A percentile compares a stretch with the other conserved stretches of the same genome.
Evolutionary conservation across 495 filamentous ascomycete species (phyloP).

Genomic region (Penicillium arizonense): DNA sequence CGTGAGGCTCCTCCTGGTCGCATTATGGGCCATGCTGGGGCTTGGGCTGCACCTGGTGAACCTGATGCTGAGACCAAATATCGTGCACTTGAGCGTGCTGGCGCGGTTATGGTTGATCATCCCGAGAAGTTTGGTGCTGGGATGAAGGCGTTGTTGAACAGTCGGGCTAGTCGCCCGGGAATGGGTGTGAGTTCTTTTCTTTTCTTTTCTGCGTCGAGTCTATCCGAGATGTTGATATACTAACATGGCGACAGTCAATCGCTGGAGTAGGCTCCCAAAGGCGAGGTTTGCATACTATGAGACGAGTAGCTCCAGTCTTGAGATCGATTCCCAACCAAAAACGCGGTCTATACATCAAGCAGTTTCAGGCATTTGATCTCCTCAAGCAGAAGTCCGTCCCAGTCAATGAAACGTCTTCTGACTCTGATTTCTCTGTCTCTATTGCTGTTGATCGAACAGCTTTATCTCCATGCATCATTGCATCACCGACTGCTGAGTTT

Average conservation of each 20-base stretch:
- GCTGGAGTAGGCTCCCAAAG: constrained; percentile 28
- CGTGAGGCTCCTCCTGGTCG: constrained; percentile 60
- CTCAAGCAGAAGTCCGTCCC: constrained; percentile 52
- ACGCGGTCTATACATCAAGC: constrained; percentile 58
- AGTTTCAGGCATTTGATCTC: constrained; percentile 57
- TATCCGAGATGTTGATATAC: not conserved
- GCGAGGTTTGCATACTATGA: constrained; percentile 53
- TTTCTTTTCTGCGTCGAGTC: not conserved
- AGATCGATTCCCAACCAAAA: constrained; percentile 32
- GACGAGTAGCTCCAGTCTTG: constrained; percentile 20
- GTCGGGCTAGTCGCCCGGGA: constrained; percentile 19
- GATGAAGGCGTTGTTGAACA: constrained; percentile 58
- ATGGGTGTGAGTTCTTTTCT: constrained; percentile 22
- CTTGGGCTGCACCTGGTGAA: constrained; percentile 68
- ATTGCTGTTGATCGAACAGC: constrained; percentile 65
- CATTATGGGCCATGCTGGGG: constrained; percentile 91
- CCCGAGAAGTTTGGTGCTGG: constrained; percentile 75
- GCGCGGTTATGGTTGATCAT: constrained; percentile 75
- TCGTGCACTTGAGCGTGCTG: constrained; percentile 63
- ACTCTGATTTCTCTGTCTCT: constrained; percentile 50
- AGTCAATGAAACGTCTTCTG: constrained; percentile 39
- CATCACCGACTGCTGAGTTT: constrained; percentile 49
- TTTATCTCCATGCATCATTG: constrained; percentile 64
- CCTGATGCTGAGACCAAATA: constrained; percentile 65
- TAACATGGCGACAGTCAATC: constrained; percentile 19